Conservation (phyloP, 768 basidiomycete species). For the Rhodosporidiobolus sp. region DNA sequence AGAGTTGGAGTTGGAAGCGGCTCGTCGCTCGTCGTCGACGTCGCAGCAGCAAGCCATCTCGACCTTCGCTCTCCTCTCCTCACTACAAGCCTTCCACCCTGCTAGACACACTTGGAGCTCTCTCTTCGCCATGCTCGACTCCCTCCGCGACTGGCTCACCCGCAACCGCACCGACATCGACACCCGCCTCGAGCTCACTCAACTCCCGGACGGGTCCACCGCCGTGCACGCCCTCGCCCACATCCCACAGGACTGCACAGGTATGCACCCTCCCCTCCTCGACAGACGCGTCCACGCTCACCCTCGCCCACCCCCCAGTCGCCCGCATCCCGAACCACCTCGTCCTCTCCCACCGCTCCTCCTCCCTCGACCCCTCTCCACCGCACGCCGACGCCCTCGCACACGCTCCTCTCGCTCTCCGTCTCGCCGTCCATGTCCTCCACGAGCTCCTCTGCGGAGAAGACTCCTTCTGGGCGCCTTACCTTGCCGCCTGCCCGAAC, state of each 20-base stretch:
- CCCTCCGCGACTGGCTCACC: conserved; percentile 32
- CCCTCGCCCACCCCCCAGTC: conserved; percentile 27
- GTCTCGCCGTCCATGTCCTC: conserved; percentile 47
- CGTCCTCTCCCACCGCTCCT: conserved; percentile 45
- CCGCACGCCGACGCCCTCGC: conserved; percentile 8
- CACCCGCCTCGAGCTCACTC: conserved; percentile 18
- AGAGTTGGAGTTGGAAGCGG: too few relatives aligned
- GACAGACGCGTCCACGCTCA: neutral
- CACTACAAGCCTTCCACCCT: too few relatives aligned
- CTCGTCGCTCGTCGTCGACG: too few relatives aligned
- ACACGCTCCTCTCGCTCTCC: conserved; percentile 43
- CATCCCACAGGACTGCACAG: neutral
- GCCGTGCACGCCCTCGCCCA: neutral
- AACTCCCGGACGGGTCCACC: neutral
- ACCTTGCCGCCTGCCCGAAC: conserved; percentile 49
- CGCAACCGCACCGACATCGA: conserved; percentile 28
- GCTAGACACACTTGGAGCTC: neutral
- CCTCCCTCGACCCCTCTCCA: conserved; percentile 26
- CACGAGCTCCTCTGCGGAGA: conserved; percentile 47
- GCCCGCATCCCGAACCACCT: conserved; percentile 43
- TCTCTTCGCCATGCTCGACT: neutral
- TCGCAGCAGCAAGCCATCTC: neutral
- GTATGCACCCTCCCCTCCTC: neutral
- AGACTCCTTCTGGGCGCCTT: conserved; percentile 48
- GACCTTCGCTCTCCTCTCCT: neutral